phyloP scores from a whole-genome alignment of 2,329 filamentous ascomycete genomes.

The Raffaelea deltoideospora region DNA sequence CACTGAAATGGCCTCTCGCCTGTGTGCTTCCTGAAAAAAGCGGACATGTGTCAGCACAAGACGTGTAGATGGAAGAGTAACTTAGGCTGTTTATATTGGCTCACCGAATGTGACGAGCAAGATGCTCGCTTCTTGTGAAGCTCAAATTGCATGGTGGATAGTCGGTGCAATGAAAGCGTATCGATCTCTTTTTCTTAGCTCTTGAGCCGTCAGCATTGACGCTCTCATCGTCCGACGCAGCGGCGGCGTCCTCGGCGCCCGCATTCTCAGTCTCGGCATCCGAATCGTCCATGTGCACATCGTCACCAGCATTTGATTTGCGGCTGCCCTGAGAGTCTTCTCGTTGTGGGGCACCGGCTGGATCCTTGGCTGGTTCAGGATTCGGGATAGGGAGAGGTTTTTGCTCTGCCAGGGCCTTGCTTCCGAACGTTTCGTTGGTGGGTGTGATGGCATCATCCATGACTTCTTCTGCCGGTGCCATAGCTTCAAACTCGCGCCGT shows the following conservation, averaged over 20 bases:
- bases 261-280: conserved; percentile 43
- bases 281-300: conserved; percentile 64
- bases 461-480: conserved; percentile 11
- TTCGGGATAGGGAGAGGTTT: conserved; percentile 37
- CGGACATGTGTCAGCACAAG: not conserved
- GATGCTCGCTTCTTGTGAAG: conserved; percentile 90
- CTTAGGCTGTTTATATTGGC: conserved; percentile 10
- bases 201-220: conserved; percentile 49
- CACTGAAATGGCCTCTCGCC: conserved; percentile 94
- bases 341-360: conserved; percentile 25
- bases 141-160: conserved; percentile 88
- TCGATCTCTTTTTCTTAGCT: conserved; percentile 81
- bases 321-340: conserved; percentile 46
- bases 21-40: conserved; percentile 65
- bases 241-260: conserved; percentile 34
- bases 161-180: conserved; percentile 90
- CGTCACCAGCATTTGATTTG: conserved; percentile 47
- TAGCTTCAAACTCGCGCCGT: too few relatives aligned
- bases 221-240: conserved; percentile 49
- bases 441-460: conserved; percentile 42
- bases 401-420: conserved; percentile 26
- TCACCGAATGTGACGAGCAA: conserved; percentile 85
- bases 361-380: conserved; percentile 20
- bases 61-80: not conserved
- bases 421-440: conserved; percentile 40